Conservation (phyloP, 176 grass and related monocot genomes). For the Musa troglodytarum region DNA sequence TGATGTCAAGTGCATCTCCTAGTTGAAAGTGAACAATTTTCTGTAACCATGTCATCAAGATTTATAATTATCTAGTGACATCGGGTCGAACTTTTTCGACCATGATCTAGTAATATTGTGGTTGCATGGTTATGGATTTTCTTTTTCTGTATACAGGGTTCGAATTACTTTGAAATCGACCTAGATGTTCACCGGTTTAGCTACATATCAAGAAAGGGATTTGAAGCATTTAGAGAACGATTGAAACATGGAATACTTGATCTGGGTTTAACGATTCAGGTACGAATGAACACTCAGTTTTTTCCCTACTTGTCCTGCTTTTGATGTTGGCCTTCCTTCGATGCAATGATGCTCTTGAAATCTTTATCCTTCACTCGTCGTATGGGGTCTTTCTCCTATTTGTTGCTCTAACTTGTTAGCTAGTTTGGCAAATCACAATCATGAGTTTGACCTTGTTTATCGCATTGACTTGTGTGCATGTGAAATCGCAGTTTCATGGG, state of each 20-base stretch:
- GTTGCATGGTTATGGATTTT: neutral
- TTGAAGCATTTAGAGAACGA: constrained; percentile 60
- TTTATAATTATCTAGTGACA: no score
- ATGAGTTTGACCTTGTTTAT: no score
- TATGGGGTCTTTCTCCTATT: no score
- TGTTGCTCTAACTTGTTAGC: no score
- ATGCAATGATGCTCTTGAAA: no score
- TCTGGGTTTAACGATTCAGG: constrained; percentile 83
- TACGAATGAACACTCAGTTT: neutral
- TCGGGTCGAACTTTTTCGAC: neutral
- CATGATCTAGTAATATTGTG: neutral
- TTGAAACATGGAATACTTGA: constrained; percentile 69
- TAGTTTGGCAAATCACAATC: no score
- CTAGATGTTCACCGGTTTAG: constrained; percentile 85
- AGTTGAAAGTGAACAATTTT: neutral
- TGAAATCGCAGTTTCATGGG: no score
- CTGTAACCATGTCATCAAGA: no score
- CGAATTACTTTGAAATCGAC: constrained; percentile 97
- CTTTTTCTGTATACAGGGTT: constrained; percentile 31
- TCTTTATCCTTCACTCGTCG: no score
- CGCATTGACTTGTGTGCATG: no score
- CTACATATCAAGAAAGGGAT: constrained; percentile 76
- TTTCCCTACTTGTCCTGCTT: no score
- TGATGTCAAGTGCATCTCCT: neutral
- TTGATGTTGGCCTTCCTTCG: no score